Base-by-base conservation (phyloP, 352 stramenopile species). In the Pythium sp. region DNA sequence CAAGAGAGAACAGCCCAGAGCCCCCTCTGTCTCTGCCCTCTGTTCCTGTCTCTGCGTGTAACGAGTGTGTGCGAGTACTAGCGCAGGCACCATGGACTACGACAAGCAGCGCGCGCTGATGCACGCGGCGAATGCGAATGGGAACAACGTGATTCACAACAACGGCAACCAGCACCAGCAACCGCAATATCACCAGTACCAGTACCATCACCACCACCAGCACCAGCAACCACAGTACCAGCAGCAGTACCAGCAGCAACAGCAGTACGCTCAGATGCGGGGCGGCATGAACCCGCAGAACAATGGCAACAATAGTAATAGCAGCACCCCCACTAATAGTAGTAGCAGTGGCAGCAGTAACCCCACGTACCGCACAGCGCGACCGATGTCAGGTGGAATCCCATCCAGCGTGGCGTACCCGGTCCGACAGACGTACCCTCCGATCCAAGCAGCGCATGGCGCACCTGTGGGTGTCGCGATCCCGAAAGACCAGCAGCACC, bases 21-120 rank as follows among this genome's bases (percentile, higher is more conserved):
- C 15, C 58, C 32, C 22, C 22, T 12, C 36, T 20, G 20, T 2
- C 9, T 2, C 41, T 6, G 7, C 54, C 26, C 32, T 24, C 58
- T 54, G 32, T 47, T 24, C 34, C 36, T 20, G 54, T n/a, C 24
- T 36, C 12, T 38, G 18, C 20, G 55, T 41, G 26, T 58, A 22
- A 22, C 18, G 24, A 22, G 53, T 36, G 53, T 15, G 54, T 41
- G 26, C 8, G 28, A 22, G 15, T 34, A 22, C 55, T 30, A 20
- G 18, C 56, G 30, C n/a, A 20, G 11, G 9, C 41, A 22, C 34
- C 51, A 71, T 71, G 66, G 66, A 71, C 66, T 66, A 71, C 66
- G 66, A 71, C 51, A 71, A 71, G 51, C 66, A 71, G 58, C 66
- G 66, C 51, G 58, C 57, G 36, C 59, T 71, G n/a, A 60, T 66